Evolutionary conservation across 108 stramenopile species (phyloP).

Genomic region (Fistulifera pelliculosa): DNA sequence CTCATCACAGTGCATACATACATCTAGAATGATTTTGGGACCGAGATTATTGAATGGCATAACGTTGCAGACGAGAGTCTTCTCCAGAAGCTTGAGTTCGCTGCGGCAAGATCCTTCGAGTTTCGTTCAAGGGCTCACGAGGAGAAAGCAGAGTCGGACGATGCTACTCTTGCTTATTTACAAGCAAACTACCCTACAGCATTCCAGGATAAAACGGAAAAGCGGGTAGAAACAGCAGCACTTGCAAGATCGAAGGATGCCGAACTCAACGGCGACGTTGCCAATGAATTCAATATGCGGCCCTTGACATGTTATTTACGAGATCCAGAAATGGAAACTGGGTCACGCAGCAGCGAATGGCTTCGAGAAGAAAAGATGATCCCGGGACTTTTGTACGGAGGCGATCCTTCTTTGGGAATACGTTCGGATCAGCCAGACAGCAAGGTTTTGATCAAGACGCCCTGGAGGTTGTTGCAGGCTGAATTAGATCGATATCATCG

Average conservation of each 20-base stretch:
- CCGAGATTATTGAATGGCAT: too few relatives aligned
- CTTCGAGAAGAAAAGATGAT: conserved; percentile 35
- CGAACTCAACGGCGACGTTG: neutral
- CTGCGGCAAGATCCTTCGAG: neutral
- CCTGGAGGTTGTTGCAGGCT: conserved; percentile 55
- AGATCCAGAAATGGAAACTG: conserved; percentile 18
- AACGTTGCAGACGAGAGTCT: too few relatives aligned
- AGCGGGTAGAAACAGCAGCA: too few relatives aligned
- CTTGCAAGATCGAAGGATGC: too few relatives aligned
- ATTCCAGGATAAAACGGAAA: too few relatives aligned
- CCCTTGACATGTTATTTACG: conserved; percentile 34
- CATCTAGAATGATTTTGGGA: too few relatives aligned
- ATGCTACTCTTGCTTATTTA: conserved; percentile 3
- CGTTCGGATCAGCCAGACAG: conserved; percentile 24
- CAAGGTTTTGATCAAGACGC: conserved; percentile 58
- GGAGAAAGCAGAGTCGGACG: conserved; percentile 2
- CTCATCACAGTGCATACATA: too few relatives aligned
- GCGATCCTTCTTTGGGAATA: conserved; percentile 47
- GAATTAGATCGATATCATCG: conserved; percentile 69
- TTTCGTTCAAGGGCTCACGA: conserved; percentile 9
- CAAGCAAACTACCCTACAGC: neutral
- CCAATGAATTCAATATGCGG: conserved; percentile 31
- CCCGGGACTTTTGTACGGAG: conserved; percentile 76
- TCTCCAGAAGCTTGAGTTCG: too few relatives aligned
- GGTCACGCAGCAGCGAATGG: conserved; percentile 20